phyloP scores from a whole-genome alignment of 305 asterid genomes.

The Plantago lanceolata region DNA sequence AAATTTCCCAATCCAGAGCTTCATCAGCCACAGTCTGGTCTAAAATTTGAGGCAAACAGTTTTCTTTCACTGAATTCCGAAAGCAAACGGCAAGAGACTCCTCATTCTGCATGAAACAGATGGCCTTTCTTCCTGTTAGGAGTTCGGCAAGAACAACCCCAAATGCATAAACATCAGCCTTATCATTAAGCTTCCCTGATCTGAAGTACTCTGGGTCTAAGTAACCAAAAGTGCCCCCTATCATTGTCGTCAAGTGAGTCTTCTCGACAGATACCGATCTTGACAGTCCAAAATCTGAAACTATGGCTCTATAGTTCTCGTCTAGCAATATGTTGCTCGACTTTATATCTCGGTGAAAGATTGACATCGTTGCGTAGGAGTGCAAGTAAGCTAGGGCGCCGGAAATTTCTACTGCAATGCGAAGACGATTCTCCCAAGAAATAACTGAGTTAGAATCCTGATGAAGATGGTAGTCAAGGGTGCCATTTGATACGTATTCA shows the following conservation, averaged over 20 bases:
- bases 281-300: constrained; percentile 38
- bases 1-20: background rate
- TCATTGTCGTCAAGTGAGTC: constrained; percentile 34
- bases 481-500: constrained; percentile 34
- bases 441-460: constrained; percentile 22
- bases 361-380: constrained; percentile 27
- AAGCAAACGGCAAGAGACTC: constrained; percentile 19
- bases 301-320: constrained; percentile 29
- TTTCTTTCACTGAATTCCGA: background rate
- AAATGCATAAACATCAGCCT: constrained; percentile 36
- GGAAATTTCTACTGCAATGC: constrained; percentile 32
- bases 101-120: constrained; percentile 1
- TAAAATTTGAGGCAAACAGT: background rate
- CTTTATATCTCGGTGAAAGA: constrained; percentile 38
- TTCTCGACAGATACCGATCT: constrained; percentile 26
- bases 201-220: constrained; percentile 36
- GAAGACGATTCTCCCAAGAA: constrained; percentile 33
- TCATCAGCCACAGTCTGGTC: background rate
- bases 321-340: constrained; percentile 33
- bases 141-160: constrained; percentile 38
- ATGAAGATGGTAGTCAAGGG: constrained; percentile 30
- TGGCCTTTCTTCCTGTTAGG: constrained; percentile 28
- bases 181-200: constrained; percentile 29
- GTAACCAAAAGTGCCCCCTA: constrained; percentile 35
- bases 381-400: constrained; percentile 34